Conservation (phyloP, 2,329 filamentous ascomycete genomes). For the Niveomyces coronatus region DNA sequence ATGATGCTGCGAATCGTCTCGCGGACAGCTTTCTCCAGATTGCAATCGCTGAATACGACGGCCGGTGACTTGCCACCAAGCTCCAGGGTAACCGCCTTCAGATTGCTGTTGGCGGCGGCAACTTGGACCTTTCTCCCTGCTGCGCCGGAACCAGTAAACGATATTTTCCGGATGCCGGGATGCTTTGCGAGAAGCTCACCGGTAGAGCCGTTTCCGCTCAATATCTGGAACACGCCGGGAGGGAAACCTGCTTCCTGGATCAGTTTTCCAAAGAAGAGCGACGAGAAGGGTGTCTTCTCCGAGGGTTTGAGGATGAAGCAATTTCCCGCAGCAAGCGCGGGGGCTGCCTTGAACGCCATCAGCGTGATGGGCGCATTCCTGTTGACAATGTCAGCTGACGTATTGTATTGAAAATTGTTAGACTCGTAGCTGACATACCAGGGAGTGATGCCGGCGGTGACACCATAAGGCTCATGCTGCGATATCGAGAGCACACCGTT, state of each 20-base stretch:
- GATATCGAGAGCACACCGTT: conserved; percentile 34
- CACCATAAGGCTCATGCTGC: conserved; percentile 24
- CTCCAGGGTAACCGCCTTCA: conserved; percentile 55
- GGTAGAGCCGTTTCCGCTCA: conserved; percentile 58
- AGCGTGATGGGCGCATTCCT: conserved; percentile 35
- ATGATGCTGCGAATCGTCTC: conserved; percentile 30
- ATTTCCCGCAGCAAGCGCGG: conserved; percentile 37
- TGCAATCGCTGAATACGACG: conserved; percentile 52
- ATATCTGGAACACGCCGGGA: conserved; percentile 60
- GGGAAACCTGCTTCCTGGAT: conserved; percentile 66
- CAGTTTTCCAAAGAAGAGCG: conserved; percentile 38
- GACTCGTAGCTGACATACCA: no score
- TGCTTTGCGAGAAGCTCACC: conserved; percentile 58
- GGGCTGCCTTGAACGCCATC: conserved; percentile 34
- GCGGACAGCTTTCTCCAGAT: conserved; percentile 53
- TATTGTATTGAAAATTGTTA: no score
- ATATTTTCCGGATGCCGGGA: conserved; percentile 58
- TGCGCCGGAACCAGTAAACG: conserved; percentile 62
- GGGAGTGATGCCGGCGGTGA: conserved; percentile 32
- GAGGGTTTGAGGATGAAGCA: conserved; percentile 40
- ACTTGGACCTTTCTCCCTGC: conserved; percentile 65
- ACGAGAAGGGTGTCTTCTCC: conserved; percentile 42
- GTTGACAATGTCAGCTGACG: no score
- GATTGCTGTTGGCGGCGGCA: conserved; percentile 49
- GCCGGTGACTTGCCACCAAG: conserved; percentile 55